Evolutionary conservation across 2,329 filamentous ascomycete species (phyloP), one percentile per base, ranked within the genome.

Genomic region (Mollisia scopiformis): DNA sequence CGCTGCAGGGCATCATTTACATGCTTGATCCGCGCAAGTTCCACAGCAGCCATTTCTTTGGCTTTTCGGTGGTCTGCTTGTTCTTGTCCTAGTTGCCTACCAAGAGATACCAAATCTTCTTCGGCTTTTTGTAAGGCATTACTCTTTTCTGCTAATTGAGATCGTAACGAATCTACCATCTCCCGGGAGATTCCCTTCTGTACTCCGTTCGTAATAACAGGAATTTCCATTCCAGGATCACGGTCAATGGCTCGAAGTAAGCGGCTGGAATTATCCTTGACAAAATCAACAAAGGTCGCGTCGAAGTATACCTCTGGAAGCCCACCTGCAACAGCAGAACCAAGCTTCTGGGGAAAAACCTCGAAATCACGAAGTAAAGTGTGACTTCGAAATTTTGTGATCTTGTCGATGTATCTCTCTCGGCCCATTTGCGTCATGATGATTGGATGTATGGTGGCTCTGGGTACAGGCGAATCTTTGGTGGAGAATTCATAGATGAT

Each of bases 401-500:
- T 82, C 63, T 88, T 88, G 74, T 96, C 90, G 58, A 96, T 86
- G 72, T 97, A 99, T 69, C 89, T 88, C 69, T 97, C 93, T 67
- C 93, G 88, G 39, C 93, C 92, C 69, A 98, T 84, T 60, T 89
- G 87, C 47, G 89, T 87, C 28, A 86, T 82, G 35, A 99, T 80
- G 28, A 97, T 84, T 25, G 90, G 87, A 70, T 96, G 91, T 47
- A 99, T 79, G 10, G 90, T 93, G 25, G 87, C 82, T 62, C 95
- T 85, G 6, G 94, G 86, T 55, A 99, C 89, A 0, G 95, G 92
- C 0, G 94, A 98, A 75, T 99, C 95, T 73, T 96, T 97, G 0
- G 94, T 97, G 10, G 94, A 98, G 72, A 98, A 99, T 71, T 99
- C 95, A 73, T 98, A 99, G 4, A 95, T 84, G 21, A 96, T 88